Evolutionary conservation across 2,329 filamentous ascomycete species (phyloP), one percentile per base, ranked within the genome.

Genomic region (Penicillium italicum): DNA sequence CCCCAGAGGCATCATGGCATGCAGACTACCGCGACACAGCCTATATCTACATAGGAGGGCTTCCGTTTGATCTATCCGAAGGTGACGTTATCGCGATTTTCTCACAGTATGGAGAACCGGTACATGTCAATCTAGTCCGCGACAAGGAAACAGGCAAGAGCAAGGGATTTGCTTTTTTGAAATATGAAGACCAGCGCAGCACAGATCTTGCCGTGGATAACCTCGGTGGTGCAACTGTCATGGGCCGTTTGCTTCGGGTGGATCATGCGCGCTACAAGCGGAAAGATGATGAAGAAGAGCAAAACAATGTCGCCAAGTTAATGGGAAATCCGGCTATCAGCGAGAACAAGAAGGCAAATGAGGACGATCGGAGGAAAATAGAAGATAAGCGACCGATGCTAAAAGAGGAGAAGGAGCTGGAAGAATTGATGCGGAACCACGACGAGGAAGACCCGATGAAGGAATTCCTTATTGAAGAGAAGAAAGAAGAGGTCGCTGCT

Each of bases 381-480:
- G 77, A 78, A 53, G 77, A 79, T 70, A 74, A 56, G 50, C 77
- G 89, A 55, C 87, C 87, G 1, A 73, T 89, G 77, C 74, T 96
- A 11, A 88, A 85, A 58, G 92, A 97, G 69, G 92, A 97, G 76
- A 78, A 79, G 53, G 92, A 97, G 70, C 75, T 97, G 47, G 84
- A 85, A 48, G 81, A 85, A 42, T 72, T 97, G 53, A 85, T 95
- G 50, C 78, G 83, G 31, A 86, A 93, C 16, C 88, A 95, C 61
- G 94, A 97, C 62, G 92, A 97, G 24, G 93, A 97, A 58, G 94
- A 99, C 72, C 94, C 94, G 0, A 99, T 99, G 94, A 97, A 96
- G 75, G 85, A 85, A 36, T 97, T 90, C 66, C 71, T 97, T 61
- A 85, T 97, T 49, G 84, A 93, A 61, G 89, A 96, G 75, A 97